A percentile compares a stretch with the other conserved stretches of the same genome.
Evolutionary conservation across 2,329 filamentous ascomycete genomes (phyloP).

Genomic region (Fusarium bulbicola): DNA sequence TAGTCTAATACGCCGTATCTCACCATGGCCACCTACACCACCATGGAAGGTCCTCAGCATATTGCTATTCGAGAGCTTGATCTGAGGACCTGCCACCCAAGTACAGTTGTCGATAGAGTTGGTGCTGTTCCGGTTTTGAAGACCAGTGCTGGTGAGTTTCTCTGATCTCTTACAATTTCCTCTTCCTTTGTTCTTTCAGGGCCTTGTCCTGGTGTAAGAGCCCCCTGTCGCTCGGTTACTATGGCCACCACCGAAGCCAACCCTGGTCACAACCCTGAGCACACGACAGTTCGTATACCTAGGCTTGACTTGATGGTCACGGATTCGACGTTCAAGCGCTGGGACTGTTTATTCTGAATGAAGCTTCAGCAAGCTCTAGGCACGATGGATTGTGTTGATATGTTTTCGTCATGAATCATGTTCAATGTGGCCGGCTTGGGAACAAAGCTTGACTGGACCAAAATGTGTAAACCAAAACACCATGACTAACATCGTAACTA

Average conservation of each 20-base stretch:
- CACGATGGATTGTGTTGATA: not conserved
- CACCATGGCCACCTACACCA: constrained; percentile 32
- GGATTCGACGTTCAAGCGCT: not conserved
- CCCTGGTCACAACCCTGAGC: constrained; percentile 13
- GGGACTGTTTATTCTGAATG: not conserved
- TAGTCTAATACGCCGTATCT: constrained; percentile 17
- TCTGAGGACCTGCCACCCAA: constrained; percentile 57
- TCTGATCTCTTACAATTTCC: constrained; percentile 16
- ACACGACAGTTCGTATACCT: constrained; percentile 1
- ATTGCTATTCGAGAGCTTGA: constrained; percentile 59
- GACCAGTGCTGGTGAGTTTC: constrained; percentile 66
- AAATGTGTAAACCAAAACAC: constrained; percentile 3
- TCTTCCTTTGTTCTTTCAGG: not conserved
- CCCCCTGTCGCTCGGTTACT: constrained; percentile 33
- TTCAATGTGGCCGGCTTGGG: not conserved
- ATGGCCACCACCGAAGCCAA: constrained; percentile 28
- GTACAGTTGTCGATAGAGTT: constrained; percentile 62
- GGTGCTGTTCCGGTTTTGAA: constrained; percentile 66
- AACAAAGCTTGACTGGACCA: not conserved
- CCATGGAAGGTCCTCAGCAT: constrained; percentile 47
- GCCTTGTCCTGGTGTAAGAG: constrained; percentile 18
- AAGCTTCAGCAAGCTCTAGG: not conserved
- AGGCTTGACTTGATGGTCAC: not conserved
- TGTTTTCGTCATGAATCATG: not conserved
- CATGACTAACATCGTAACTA: constrained; percentile 27